Evolutionary conservation across 140 eudicot species (phyloP), one percentile per base, ranked within the genome.

Genomic region (Senecio squalidus): DNA sequence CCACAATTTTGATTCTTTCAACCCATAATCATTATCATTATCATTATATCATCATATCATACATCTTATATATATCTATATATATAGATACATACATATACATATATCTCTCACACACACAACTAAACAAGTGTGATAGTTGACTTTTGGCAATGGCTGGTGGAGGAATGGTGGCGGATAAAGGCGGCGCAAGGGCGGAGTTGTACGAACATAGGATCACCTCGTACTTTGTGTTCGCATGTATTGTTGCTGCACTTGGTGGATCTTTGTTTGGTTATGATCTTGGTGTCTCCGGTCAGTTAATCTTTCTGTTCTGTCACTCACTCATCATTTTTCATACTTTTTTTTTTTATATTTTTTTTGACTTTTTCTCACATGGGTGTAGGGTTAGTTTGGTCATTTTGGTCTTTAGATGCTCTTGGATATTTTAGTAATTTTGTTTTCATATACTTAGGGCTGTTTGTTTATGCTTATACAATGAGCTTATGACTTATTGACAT

Each of bases 261-360:
- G 97, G 97, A 43, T 89, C 97, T 17, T 80, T 89, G 39, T 89
- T 89, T 58, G 97, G 97, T 48, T 89, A 89, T 67, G 97, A 89
- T 79, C 95, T 89, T 55, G 97, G 97, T 47, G 84, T 89, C 53
- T 89, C 97, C 29, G 97, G 75, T 70, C 13, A 70, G 75, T 51
- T 17, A 38, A 27, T 47, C 3, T 17, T 10, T 26, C 36, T 14
- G 14, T 30, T 58, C n/a, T 13, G 11, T 57, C 28, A 45, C 43
- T 47, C 9, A 4, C 28, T 59, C 23, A 10, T 0, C 20, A 22
- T 1, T 44, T 27, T 59, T 58, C 26, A 7, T 55, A 9, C 14
- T 20, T 44, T 43, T 16, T 43, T n/a, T 43, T 16, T 43, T 15
- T 16, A 43, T 41, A 13, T 43, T 43, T 2, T 13, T 6, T 15